Evolutionary conservation across 1,139 yeast genomes (phyloP), one percentile per base, ranked within the genome.

Genomic region (Suzukiozyma palmioleophila): DNA sequence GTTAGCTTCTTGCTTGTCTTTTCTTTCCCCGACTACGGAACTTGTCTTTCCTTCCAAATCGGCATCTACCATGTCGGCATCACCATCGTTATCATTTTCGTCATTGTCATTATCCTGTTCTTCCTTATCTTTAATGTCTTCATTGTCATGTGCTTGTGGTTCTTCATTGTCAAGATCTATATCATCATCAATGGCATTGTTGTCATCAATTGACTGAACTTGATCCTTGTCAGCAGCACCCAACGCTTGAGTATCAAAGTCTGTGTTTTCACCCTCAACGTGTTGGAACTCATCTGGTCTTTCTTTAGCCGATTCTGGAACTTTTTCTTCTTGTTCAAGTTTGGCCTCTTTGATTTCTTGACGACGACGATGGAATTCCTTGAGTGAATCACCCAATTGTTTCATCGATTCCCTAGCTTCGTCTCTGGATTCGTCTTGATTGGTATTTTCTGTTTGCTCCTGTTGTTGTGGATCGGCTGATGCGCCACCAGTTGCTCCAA

Each of bases 271-370:
- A 33, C 95, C 96, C 35, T 87, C 92, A 41, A 88, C 75, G 57
- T 92, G 97, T 59, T 90, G 95, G 59, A 90, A 87, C 51, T 89
- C 96, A 54, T 89, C 96, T 0, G 94, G 89, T 37, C 80, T 74
- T 48, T 78, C 81, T 45, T 77, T 81, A 12, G 81, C 79, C 32
- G 72, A 63, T 32, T 70, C 64, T 32, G 80, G 78, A 2, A 52
- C 48, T 16, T 44, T 43, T 30, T 70, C 73, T 28, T 64, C 60
- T 12, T 72, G 73, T 68, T 49, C 69, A 49, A 36, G 64, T n/a
- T 69, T 64, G 6, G 84, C 77, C 47, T 83, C 86, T 47, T 75
- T 71, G 46, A 90, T 90, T 52, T 89, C 97, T 59, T 86, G 89
- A 48, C 86, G 81, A 54, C 96, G 84, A 57, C 89, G 85, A 57